Conservation (phyloP, 2,329 filamentous ascomycete species). For the Penicillium crustosum region DNA sequence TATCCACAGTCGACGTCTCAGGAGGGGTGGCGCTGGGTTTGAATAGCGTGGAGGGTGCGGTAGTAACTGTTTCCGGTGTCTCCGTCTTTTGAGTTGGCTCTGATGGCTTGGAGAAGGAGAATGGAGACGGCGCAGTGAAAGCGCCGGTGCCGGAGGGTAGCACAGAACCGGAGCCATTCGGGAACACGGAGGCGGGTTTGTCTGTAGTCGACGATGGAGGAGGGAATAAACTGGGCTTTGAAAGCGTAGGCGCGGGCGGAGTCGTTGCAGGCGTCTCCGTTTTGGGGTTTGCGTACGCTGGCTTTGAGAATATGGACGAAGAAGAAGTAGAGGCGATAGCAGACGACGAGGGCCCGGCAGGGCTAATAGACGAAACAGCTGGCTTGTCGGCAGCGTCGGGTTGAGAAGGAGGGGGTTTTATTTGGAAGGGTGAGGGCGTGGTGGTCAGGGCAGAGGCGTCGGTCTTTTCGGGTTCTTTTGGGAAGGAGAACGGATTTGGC, state of each 20-base stretch:
- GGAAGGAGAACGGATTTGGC: conserved; percentile 1
- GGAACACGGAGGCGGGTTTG: neutral
- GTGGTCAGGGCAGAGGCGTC: neutral
- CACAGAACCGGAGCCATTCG: neutral
- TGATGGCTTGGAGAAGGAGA: neutral
- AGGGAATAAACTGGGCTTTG: neutral
- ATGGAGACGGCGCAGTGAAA: neutral
- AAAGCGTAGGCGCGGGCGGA: neutral
- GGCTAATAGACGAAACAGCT: neutral
- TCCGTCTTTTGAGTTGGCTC: neutral
- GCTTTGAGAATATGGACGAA: neutral
- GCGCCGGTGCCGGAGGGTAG: neutral
- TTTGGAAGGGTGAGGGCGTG: neutral
- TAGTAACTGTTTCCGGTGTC: neutral
- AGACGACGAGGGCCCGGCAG: neutral
- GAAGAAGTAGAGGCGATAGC: neutral
- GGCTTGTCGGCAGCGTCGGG: neutral
- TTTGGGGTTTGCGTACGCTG: neutral
- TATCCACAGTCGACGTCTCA: neutral
- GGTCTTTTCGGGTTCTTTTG: conserved; percentile 1
- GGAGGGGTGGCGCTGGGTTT: neutral
- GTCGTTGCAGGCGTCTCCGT: neutral
- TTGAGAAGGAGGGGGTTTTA: neutral
- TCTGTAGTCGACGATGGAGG: neutral
- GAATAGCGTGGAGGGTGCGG: neutral